phyloP scores from a whole-genome alignment of 2,329 filamentous ascomycete species.

The Teratosphaeriaceae sp. region DNA sequence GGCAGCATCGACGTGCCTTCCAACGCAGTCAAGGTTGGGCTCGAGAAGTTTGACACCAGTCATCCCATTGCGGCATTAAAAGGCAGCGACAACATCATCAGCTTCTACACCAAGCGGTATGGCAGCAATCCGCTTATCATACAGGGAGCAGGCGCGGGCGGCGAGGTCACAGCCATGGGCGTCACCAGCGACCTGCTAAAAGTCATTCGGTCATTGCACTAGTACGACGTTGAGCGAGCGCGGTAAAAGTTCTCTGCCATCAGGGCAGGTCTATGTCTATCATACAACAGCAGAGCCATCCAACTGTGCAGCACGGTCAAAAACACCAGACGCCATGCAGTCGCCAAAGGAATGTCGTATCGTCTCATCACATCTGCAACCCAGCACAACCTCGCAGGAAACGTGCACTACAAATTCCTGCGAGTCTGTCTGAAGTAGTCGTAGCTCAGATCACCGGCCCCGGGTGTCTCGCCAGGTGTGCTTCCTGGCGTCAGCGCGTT shows the following conservation, averaged over 20 bases:
- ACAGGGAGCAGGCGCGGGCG: slow-evolving; percentile 85
- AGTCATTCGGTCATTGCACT: slow-evolving; percentile 62
- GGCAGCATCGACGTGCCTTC: slow-evolving; percentile 83
- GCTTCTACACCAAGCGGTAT: slow-evolving; percentile 95
- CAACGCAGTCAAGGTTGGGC: slow-evolving; percentile 80
- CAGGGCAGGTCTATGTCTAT: no score
- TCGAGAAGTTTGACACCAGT: slow-evolving; percentile 75
- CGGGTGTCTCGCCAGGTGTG: slow-evolving; percentile 26
- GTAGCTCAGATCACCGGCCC: slow-evolving; percentile 34
- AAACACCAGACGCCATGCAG: no score
- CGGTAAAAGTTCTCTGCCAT: no score
- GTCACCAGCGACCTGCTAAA: slow-evolving; percentile 92
- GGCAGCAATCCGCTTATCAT: slow-evolving; percentile 86
- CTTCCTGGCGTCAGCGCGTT: slow-evolving; percentile 15
- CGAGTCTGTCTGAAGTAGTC: slow-evolving; percentile 32
- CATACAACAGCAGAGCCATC: no score
- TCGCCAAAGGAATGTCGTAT: no score
- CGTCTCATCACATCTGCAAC: background rate
- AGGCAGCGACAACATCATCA: slow-evolving; percentile 98
- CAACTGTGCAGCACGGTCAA: no score
- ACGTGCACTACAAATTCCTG: slow-evolving; percentile 9
- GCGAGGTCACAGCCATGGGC: slow-evolving; percentile 95
- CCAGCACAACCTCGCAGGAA: background rate
- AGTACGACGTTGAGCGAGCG: no score
- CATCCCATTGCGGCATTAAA: slow-evolving; percentile 91